Percentiles rank a stretch among this genome's conserved stretches.
These are phyloP conservation scores for Ustilago curta DNA, from an alignment of 1,284 basidiomycete species.

Conservation along the genomic window DNA sequence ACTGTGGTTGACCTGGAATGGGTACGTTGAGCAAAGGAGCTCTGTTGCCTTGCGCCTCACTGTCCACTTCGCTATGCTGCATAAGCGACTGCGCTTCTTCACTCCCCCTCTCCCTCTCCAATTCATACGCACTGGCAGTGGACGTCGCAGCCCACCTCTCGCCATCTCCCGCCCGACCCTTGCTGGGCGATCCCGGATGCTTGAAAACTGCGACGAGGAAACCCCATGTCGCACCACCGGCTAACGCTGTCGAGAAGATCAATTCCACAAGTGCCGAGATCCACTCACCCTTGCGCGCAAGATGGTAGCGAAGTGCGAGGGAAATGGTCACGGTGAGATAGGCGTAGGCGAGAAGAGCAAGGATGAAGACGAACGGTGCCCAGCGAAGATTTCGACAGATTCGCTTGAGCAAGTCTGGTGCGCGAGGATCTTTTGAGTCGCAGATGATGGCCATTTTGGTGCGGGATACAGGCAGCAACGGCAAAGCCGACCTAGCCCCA, in stretches of 20 bases:
- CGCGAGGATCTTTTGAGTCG: slow-evolving; percentile 42
- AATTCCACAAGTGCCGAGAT: slow-evolving; percentile 34
- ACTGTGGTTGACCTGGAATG: slow-evolving; percentile 52
- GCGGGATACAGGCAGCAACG: background rate
- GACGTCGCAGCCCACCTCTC: slow-evolving; percentile 17
- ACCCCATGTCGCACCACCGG: slow-evolving; percentile 46
- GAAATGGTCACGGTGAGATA: slow-evolving; percentile 46
- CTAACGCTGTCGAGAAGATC: slow-evolving; percentile 35
- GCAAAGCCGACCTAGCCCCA: background rate
- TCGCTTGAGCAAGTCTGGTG: slow-evolving; percentile 24
- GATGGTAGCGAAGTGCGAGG: slow-evolving; percentile 37
- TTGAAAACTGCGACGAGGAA: slow-evolving; percentile 55
- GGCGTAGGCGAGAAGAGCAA: slow-evolving; percentile 40
- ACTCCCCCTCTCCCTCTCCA: slow-evolving; percentile 10
- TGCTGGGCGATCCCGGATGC: slow-evolving; percentile 32
- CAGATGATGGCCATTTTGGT: slow-evolving; percentile 42
- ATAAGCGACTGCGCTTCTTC: slow-evolving; percentile 32
- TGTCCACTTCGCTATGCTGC: slow-evolving; percentile 12
- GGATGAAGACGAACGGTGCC: slow-evolving; percentile 49
- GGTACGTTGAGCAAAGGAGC: slow-evolving; percentile 43
- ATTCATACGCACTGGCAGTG: slow-evolving; percentile 22
- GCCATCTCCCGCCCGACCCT: slow-evolving; percentile 2
- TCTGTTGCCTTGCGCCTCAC: background rate
- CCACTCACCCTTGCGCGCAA: slow-evolving; percentile 32
- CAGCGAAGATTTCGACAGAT: slow-evolving; percentile 40